Evolutionary conservation across 768 basidiomycete species (phyloP).

Genomic region (Hygrophoropsis aurantiaca): DNA sequence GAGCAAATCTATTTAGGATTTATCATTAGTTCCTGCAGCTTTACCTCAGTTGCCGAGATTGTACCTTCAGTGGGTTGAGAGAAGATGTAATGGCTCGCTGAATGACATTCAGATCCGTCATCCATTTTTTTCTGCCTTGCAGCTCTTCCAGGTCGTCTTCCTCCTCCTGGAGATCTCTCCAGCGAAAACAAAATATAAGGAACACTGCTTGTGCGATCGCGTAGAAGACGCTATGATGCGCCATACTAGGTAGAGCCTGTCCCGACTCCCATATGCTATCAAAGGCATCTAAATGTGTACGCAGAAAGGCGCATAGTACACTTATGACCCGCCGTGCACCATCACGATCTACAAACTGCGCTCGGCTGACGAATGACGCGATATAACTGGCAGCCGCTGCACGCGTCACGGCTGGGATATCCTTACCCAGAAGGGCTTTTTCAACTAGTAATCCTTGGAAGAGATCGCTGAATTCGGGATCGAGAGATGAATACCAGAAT

Average conservation of each 20-base stretch:
- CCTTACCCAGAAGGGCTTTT: conserved; percentile 69
- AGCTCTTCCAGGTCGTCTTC: conserved; percentile 57
- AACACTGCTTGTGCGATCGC: conserved; percentile 91
- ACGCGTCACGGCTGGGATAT: conserved; percentile 72
- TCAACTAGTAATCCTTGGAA: conserved; percentile 96
- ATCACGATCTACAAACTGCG: conserved; percentile 77
- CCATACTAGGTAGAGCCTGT: conserved; percentile 27
- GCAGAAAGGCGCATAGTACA: conserved; percentile 86
- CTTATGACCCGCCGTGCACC: conserved; percentile 70
- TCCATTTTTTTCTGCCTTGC: conserved; percentile 69
- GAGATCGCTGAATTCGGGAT: conserved; percentile 84
- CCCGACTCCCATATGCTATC: conserved; percentile 48
- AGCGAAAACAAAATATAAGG: conserved; percentile 96
- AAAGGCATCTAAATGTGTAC: conserved; percentile 71
- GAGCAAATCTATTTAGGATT: conserved; percentile 72
- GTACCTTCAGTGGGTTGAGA: conserved; percentile 87
- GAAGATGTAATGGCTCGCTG: conserved; percentile 79
- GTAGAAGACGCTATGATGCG: conserved; percentile 79
- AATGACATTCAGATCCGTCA: conserved; percentile 72
- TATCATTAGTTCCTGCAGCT: background rate
- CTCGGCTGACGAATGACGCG: conserved; percentile 88
- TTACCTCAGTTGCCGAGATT: background rate
- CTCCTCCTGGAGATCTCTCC: conserved; percentile 79
- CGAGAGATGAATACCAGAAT: conserved; percentile 93
- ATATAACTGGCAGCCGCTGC: conserved; percentile 94